Base-by-base conservation (phyloP, 805 yeast species). In the Candida maesae region DNA sequence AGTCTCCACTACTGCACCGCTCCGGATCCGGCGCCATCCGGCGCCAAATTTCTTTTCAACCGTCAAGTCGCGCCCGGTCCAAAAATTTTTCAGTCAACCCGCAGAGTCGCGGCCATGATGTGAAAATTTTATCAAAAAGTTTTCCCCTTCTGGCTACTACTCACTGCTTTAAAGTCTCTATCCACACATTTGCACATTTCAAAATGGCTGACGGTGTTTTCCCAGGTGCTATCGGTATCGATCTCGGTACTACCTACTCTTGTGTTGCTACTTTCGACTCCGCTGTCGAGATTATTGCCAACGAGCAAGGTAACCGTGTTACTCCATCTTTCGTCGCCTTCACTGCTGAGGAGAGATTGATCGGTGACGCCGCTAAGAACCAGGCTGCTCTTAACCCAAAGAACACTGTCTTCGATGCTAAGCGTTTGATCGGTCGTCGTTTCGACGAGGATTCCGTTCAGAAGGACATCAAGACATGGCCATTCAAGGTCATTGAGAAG, bases 161-260 rank as follows among this genome's bases (percentile, higher is more conserved):
- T 10, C 40, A 38, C 33, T 35, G 44, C 39, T 36, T 25, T 36
- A 34, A 27, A 16, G 26, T 13, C 25, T 27, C 38, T 35, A 30
- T 14, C 44, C 30, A 43, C 37, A 18, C 39, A 38, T 30, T 42
- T 36, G 38, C 41, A 33, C 26, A 39, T 32, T 35, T 45, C 74
- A 71, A 49, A 71, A 83, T 83, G 90, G 86, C 90, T 83, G 96
- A 89, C 80, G 96, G 96, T 84, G 93, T 89, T 77, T 89, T 85
- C 84, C 93, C 90, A 81, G 97, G 97, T 84, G 93, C 93, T 73
- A 85, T 88, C 69, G 99, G 99, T 84, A 91, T 91, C 82, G 98
- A 90, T 79, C 78, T 86, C 73, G 95, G 95, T 80, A 86, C 95
- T 61, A 81, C 88, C 56, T 72, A 74, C 70, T 81, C 87, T 47